These are phyloP conservation scores for Fagus sylvatica DNA, from an alignment of 306 rosid species.

Conservation along the genomic window DNA sequence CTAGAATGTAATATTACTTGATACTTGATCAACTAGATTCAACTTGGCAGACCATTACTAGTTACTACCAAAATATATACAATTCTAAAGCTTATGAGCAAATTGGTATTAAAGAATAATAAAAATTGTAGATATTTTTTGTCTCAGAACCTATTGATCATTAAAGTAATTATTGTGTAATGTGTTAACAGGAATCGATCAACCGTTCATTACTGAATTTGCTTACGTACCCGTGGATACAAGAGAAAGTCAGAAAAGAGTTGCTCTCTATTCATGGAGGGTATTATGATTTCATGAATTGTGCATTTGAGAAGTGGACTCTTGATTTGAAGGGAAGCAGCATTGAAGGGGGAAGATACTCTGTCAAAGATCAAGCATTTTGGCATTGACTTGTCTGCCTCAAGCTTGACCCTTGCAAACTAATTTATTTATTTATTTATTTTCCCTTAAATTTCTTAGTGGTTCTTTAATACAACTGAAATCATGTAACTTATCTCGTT, in stretches of 20 bases:
- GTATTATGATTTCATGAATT: slow-evolving; percentile 65
- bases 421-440: neutral
- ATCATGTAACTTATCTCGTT: neutral
- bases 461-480: neutral
- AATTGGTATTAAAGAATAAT: neutral
- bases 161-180: neutral
- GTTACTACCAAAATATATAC: no score
- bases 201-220: slow-evolving; percentile 71
- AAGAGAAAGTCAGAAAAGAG: slow-evolving; percentile 58
- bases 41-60: neutral
- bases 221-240: slow-evolving; percentile 81
- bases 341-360: slow-evolving; percentile 15
- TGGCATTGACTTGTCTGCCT: slow-evolving; percentile 50
- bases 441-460: neutral
- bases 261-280: slow-evolving; percentile 74
- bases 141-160: neutral
- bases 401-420: no score
- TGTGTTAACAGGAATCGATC: slow-evolving; percentile 68
- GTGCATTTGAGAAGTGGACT: slow-evolving; percentile 91
- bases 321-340: slow-evolving; percentile 50
- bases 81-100: neutral
- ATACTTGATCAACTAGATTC: neutral
- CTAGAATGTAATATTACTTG: no score
- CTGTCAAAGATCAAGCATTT: slow-evolving; percentile 49
- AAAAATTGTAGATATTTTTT: neutral